These are phyloP conservation scores for Rhodomyrtus tomentosa DNA, from an alignment of 345 rosid genomes.

Conservation along the genomic window DNA sequence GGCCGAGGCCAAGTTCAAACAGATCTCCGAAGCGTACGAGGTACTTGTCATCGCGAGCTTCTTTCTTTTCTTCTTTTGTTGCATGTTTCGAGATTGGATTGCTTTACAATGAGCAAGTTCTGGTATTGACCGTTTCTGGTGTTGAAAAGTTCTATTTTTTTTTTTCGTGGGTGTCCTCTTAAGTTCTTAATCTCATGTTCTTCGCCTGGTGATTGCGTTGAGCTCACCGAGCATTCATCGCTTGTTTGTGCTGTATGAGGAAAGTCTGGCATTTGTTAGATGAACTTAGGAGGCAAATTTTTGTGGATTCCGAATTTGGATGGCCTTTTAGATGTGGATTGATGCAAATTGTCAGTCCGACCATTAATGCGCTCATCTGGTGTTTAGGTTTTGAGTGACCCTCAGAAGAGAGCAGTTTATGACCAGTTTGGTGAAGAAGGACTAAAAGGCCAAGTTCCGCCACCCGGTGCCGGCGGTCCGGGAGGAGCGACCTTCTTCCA, in stretches of 20 bases:
- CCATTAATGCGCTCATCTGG: neutral
- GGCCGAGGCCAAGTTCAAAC: conserved; percentile 85
- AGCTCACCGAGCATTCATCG: neutral
- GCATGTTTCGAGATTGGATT: neutral
- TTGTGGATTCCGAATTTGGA: neutral
- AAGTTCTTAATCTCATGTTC: neutral
- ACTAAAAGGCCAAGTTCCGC: conserved; percentile 64
- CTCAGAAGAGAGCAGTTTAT: conserved; percentile 67
- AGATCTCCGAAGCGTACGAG: conserved; percentile 85
- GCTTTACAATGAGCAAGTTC: neutral
- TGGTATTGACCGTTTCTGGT: neutral
- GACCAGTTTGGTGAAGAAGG: conserved; percentile 89
- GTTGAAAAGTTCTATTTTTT: neutral
- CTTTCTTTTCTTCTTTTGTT: neutral
- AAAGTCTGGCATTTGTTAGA: neutral
- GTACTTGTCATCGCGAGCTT: neutral
- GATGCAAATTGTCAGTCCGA: neutral
- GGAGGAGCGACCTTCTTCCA: conserved; percentile 66
- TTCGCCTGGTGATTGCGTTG: neutral
- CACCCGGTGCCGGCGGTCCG: conserved; percentile 50
- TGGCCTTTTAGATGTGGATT: neutral
- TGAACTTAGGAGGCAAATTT: neutral
- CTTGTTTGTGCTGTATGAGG: neutral
- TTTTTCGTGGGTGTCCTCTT: neutral
- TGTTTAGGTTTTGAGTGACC: conserved; percentile 66